Evolutionary conservation across 768 basidiomycete species (phyloP).

Genomic region (Serendipita sp.): DNA sequence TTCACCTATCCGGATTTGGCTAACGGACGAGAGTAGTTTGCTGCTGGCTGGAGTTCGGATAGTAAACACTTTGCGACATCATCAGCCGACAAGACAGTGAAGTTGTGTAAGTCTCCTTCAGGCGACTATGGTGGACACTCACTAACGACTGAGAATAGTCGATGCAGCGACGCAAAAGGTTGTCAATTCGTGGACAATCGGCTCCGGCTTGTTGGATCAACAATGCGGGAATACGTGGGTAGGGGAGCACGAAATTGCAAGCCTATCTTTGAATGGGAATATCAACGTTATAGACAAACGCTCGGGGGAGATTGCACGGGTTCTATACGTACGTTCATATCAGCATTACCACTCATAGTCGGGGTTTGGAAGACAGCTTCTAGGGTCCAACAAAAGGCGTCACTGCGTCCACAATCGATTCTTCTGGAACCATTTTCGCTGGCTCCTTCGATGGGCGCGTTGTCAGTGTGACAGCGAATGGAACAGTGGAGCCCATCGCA

Average conservation of each 20-base stretch:
- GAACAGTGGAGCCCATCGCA: slow-evolving; percentile 30
- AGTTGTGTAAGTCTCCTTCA: slow-evolving; percentile 45
- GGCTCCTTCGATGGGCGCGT: slow-evolving; percentile 71
- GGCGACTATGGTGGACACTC: background rate
- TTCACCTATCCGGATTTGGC: background rate
- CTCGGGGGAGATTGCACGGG: slow-evolving; percentile 39
- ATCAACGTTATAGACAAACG: slow-evolving; percentile 74
- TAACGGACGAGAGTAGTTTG: slow-evolving; percentile 40
- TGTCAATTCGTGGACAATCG: slow-evolving; percentile 53
- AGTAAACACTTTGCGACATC: slow-evolving; percentile 64
- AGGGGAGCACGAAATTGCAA: slow-evolving; percentile 52
- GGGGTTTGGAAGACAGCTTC: slow-evolving; percentile 3
- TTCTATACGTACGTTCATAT: slow-evolving; percentile 39
- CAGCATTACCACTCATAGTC: background rate
- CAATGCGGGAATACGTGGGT: slow-evolving; percentile 86
- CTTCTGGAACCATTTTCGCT: slow-evolving; percentile 49
- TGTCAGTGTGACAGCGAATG: slow-evolving; percentile 40
- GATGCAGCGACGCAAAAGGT: slow-evolving; percentile 60
- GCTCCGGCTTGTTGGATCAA: slow-evolving; percentile 59
- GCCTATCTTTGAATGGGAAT: slow-evolving; percentile 67
- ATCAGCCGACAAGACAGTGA: slow-evolving; percentile 75
- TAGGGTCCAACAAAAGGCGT: slow-evolving; percentile 74
- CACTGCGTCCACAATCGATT: slow-evolving; percentile 29
- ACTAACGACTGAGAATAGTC: slow-evolving; percentile 35
- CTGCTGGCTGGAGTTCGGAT: slow-evolving; percentile 57